Conservation (phyloP, 768 basidiomycete species). For the Coprinellus micaceus region DNA sequence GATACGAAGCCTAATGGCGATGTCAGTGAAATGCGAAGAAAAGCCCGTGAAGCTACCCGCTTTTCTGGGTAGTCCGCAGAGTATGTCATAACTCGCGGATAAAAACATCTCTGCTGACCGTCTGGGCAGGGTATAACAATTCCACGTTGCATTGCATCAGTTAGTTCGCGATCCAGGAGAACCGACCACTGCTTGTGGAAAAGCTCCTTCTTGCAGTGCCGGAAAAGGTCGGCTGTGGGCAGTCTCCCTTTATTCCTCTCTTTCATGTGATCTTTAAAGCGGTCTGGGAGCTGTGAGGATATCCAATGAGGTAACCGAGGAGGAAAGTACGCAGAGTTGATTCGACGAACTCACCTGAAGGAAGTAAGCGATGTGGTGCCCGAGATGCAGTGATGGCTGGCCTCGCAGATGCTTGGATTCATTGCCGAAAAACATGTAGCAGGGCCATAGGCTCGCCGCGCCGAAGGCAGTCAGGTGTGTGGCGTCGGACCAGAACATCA, state of each 20-base stretch:
- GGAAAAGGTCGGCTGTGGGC: neutral
- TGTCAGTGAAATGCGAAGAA: neutral
- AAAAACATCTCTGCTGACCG: conserved; percentile 2
- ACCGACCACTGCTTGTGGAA: neutral
- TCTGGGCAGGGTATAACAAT: conserved; percentile 1
- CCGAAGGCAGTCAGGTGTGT: conserved; percentile 17
- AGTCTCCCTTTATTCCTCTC: neutral
- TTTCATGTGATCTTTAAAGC: neutral
- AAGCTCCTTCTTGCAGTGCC: neutral
- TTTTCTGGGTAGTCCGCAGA: conserved; percentile 9
- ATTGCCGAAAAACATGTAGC: conserved; percentile 18
- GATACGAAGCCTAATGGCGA: conserved; percentile 21
- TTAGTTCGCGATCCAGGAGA: neutral
- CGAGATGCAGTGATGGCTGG: conserved; percentile 8
- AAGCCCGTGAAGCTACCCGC: neutral
- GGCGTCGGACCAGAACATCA: conserved; percentile 25
- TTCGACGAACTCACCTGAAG: neutral
- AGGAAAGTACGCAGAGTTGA: neutral
- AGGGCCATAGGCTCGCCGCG: conserved; percentile 15
- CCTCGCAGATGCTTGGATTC: conserved; percentile 17
- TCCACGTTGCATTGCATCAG: neutral
- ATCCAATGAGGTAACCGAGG: neutral
- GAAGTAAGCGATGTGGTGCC: conserved; percentile 19
- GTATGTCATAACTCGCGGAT: conserved; percentile 1
- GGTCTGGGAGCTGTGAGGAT: neutral